phyloP scores from a whole-genome alignment of 257 asterid genomes.

The Jasminum sambac region DNA sequence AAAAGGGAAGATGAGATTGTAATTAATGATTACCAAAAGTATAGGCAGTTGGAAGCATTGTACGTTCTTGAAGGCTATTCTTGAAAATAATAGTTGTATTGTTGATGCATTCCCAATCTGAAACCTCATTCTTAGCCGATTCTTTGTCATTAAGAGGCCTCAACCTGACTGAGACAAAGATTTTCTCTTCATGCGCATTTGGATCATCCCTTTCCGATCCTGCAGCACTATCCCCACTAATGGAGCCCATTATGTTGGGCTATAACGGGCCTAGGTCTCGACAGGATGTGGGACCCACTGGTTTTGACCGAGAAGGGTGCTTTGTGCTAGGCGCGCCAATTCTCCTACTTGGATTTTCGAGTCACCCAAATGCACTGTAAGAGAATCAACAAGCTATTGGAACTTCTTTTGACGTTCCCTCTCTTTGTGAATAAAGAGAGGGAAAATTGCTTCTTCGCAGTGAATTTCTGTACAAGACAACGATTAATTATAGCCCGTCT shows the following conservation, averaged over 20 bases:
- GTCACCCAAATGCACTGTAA: conserved; percentile 45
- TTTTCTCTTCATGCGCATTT: conserved; percentile 75
- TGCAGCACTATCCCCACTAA: conserved; percentile 42
- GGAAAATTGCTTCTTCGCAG: conserved; percentile 27
- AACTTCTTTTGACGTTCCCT: conserved; percentile 36
- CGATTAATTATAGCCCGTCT: not conserved
- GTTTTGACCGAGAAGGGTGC: not conserved
- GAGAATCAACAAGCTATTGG: conserved; percentile 32
- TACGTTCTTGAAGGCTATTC: conserved; percentile 55
- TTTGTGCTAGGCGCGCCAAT: not conserved
- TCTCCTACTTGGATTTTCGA: not conserved
- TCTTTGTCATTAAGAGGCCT: conserved; percentile 86
- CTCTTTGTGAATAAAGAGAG: conserved; percentile 58
- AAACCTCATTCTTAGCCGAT: conserved; percentile 45
- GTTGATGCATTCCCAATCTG: conserved; percentile 88
- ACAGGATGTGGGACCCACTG: not conserved
- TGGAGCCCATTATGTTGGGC: conserved; percentile 46
- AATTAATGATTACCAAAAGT: conserved; percentile 51
- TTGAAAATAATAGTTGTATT: conserved; percentile 69
- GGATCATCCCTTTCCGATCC: conserved; percentile 42
- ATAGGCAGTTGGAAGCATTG: conserved; percentile 63
- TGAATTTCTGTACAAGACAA: conserved; percentile 1
- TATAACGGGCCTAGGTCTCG: conserved; percentile 1
- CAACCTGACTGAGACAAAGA: conserved; percentile 73
- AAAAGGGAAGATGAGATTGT: not conserved